A percentile compares a stretch with the other conserved stretches of the same genome.
Conservation (phyloP, 352 stramenopile species). For the Phytophthora palmivora region DNA sequence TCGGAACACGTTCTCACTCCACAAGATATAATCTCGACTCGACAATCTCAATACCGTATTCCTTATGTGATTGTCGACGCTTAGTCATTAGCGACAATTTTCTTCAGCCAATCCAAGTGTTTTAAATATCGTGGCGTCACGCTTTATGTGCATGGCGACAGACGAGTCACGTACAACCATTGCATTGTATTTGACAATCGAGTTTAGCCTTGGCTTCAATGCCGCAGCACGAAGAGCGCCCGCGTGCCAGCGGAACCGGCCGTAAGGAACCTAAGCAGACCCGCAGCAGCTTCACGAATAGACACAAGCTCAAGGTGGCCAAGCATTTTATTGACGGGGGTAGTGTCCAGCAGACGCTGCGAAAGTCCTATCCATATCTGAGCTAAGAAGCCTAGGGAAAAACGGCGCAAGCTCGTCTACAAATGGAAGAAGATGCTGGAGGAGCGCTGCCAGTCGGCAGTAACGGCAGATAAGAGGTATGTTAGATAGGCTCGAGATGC, state of each 20-base stretch:
- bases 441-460: too few relatives aligned
- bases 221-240: neutral
- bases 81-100: slow-evolving; percentile 1
- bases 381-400: too few relatives aligned
- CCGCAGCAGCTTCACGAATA: slow-evolving; percentile 1
- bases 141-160: too few relatives aligned
- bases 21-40: too few relatives aligned
- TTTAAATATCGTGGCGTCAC: neutral
- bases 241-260: neutral
- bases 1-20: too few relatives aligned
- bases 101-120: neutral
- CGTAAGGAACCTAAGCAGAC: neutral
- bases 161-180: too few relatives aligned
- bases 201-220: neutral
- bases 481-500: too few relatives aligned
- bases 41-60: too few relatives aligned
- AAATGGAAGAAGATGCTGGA: too few relatives aligned
- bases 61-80: slow-evolving; percentile 1
- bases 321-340: neutral
- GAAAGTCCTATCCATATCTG: neutral
- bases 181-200: too few relatives aligned
- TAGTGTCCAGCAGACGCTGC: neutral
- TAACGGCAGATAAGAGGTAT: too few relatives aligned
- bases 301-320: neutral
- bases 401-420: too few relatives aligned